These are phyloP conservation scores for Ilyonectria sp. DNA, from an alignment of 2,329 filamentous ascomycete species.

Conservation along the genomic window DNA sequence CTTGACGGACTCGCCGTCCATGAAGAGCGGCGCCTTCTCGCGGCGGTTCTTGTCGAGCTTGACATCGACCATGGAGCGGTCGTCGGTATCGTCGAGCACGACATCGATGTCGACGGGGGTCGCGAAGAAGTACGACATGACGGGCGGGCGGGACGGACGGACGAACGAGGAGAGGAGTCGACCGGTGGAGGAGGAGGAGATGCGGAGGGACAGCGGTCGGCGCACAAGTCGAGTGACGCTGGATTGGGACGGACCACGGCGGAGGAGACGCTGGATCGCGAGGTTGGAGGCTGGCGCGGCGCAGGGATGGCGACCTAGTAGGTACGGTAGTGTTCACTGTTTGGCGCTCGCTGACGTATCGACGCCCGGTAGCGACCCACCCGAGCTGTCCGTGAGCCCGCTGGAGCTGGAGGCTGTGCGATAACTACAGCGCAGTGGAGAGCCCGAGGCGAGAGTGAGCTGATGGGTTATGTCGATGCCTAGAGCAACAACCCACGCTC, in stretches of 20 bases:
- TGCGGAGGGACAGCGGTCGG: conserved; percentile 10
- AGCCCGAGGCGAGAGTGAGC: conserved; percentile 3
- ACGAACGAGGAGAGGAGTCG: background rate
- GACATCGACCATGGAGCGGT: conserved; percentile 95
- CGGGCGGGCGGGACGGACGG: conserved; percentile 39
- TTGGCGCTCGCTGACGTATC: conserved; percentile 54
- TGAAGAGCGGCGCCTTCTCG: conserved; percentile 96
- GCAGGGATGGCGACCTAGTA: conserved; percentile 39
- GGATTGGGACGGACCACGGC: conserved; percentile 6
- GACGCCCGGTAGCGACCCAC: conserved; percentile 46
- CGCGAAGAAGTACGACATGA: conserved; percentile 98
- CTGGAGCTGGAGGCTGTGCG: conserved; percentile 8
- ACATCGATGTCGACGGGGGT: conserved; percentile 99
- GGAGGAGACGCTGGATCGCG: conserved; percentile 23
- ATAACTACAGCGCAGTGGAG: background rate
- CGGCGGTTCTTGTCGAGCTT: conserved; percentile 98
- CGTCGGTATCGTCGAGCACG: conserved; percentile 94
- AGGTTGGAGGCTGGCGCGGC: conserved; percentile 41
- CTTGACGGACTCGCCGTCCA: conserved; percentile 98
- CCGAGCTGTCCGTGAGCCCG: conserved; percentile 36
- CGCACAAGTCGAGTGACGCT: conserved; percentile 1
- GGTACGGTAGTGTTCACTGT: conserved; percentile 34
- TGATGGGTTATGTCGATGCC: conserved; percentile 14
- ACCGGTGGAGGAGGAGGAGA: conserved; percentile 7
- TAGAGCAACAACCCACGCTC: background rate